These are phyloP conservation scores for Trichoderma semiorbis DNA, from an alignment of 2,329 filamentous ascomycete species.

Conservation along the genomic window DNA sequence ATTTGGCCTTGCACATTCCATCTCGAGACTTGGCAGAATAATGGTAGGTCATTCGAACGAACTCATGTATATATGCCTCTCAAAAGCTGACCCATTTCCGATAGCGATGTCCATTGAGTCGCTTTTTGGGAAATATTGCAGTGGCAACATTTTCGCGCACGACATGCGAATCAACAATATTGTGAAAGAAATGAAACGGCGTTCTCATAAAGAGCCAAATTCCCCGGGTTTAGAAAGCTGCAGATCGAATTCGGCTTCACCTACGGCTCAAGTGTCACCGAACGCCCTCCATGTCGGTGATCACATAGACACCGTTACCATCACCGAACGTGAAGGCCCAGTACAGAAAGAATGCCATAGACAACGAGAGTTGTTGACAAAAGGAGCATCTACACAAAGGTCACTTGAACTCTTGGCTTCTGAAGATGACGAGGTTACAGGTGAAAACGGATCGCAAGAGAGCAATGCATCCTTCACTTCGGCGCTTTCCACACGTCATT, in stretches of 20 bases:
- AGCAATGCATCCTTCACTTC: conserved; percentile 21
- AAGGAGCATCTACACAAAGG: not conserved
- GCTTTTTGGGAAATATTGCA: conserved; percentile 71
- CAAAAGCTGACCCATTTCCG: not conserved
- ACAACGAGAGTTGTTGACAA: too few species aligned
- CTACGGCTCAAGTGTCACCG: not conserved
- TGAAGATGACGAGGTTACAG: not conserved
- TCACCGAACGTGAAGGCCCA: not conserved
- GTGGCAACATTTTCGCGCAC: conserved; percentile 57
- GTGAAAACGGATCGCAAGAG: conserved; percentile 8
- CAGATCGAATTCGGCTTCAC: not conserved
- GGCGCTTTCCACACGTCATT: conserved; percentile 21
- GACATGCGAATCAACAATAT: conserved; percentile 56
- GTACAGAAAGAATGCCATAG: not conserved
- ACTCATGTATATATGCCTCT: not conserved
- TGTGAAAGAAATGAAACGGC: not conserved
- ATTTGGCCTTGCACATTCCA: conserved; percentile 80
- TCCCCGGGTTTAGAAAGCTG: not conserved
- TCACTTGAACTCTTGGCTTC: not conserved
- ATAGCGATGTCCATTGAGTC: conserved; percentile 58
- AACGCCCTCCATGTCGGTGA: not conserved
- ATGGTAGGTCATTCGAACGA: conserved; percentile 33
- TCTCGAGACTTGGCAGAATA: conserved; percentile 55
- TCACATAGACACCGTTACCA: not conserved
- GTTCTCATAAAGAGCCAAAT: not conserved